Evolutionary conservation across 345 rosid genomes (phyloP).

Genomic region (Citrus trifoliata): DNA sequence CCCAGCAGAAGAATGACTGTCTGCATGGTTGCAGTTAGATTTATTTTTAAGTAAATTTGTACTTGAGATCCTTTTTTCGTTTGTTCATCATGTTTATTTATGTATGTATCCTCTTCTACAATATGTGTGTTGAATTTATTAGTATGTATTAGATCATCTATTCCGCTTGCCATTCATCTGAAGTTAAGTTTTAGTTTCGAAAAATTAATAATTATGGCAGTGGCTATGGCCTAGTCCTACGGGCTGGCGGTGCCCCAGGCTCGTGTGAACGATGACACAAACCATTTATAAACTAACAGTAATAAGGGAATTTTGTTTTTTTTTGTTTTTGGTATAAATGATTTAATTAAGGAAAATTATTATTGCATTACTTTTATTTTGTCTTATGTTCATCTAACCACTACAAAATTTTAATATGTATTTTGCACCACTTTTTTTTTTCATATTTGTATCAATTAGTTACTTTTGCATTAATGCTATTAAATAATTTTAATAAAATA

Average conservation of each 20-base stretch:
- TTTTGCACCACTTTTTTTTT: too few relatives aligned
- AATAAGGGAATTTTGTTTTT: too few relatives aligned
- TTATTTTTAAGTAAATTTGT: neutral
- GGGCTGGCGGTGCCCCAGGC: neutral
- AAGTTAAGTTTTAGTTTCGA: too few relatives aligned
- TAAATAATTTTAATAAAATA: too few relatives aligned
- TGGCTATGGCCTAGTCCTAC: neutral
- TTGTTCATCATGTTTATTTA: neutral
- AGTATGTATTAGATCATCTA: too few relatives aligned
- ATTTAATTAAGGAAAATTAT: too few relatives aligned
- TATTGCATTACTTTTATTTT: accelerated
- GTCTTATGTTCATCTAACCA: accelerated
- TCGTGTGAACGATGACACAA: neutral
- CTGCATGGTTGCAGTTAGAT: neutral
- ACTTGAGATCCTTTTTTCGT: neutral
- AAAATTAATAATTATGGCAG: neutral
- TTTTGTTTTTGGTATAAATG: too few relatives aligned
- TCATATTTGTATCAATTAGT: accelerated
- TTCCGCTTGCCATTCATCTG: too few relatives aligned
- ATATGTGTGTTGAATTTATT: too few relatives aligned
- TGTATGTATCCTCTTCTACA: neutral
- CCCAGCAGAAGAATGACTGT: neutral
- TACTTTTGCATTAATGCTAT: too few relatives aligned
- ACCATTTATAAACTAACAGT: too few relatives aligned
- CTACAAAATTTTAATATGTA: accelerated